These are phyloP conservation scores for Arthrobotrys iridis DNA, from an alignment of 2,329 filamentous ascomycete genomes.

Conservation along the genomic window DNA sequence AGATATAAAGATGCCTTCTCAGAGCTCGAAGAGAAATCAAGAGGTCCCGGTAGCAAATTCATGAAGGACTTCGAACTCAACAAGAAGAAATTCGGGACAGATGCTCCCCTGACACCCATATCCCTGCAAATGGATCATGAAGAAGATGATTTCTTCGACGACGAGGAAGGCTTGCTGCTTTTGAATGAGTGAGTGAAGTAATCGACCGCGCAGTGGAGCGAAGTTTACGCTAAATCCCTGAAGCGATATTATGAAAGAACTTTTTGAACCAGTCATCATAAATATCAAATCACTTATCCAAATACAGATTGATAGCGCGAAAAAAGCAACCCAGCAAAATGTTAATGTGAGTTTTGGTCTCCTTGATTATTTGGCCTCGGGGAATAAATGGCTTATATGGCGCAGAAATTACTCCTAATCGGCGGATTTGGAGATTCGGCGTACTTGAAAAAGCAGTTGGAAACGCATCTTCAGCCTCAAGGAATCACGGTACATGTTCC, in stretches of 20 bases:
- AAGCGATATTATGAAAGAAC: conserved; percentile 7
- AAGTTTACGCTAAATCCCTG: not conserved
- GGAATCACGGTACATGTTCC: conserved; percentile 6
- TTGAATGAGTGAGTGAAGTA: not conserved
- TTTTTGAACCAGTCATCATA: conserved; percentile 10
- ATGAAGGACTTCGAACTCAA: not conserved
- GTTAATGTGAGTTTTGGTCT: not conserved
- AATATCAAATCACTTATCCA: conserved; percentile 5
- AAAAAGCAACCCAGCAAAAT: not conserved
- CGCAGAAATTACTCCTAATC: conserved; percentile 2
- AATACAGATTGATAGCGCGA: not conserved
- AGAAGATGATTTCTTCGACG: not conserved
- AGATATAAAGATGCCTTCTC: not conserved
- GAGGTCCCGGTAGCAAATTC: not conserved
- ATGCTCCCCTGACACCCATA: not conserved
- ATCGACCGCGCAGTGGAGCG: not conserved
- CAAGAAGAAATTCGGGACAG: not conserved
- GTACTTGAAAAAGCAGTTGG: not conserved
- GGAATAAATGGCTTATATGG: not conserved
- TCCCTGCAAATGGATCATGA: not conserved
- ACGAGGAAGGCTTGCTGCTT: not conserved
- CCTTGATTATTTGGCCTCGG: not conserved
- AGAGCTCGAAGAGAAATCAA: not conserved
- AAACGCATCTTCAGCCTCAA: not conserved
- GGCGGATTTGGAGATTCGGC: conserved; percentile 17